Conservation (phyloP, 345 rosid genomes). For the Turritis glabra region DNA sequence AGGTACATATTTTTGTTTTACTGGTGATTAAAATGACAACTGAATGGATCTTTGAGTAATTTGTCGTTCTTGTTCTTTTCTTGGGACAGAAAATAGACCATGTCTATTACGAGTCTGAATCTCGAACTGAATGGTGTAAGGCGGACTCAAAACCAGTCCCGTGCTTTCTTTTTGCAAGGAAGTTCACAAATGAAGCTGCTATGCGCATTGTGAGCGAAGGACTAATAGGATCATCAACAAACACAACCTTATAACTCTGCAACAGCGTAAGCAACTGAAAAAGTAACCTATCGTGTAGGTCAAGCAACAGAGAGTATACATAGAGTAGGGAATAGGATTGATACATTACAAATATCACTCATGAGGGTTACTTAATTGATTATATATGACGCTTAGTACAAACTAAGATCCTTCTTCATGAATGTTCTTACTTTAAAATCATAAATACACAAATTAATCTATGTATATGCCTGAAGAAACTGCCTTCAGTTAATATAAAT, state of each 20-base stretch:
- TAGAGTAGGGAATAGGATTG: conserved; percentile 20
- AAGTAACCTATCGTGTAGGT: conserved; percentile 1
- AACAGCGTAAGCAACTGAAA: conserved; percentile 17
- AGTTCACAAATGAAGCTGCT: conserved; percentile 86
- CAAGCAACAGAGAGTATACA: conserved; percentile 10
- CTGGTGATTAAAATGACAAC: neutral
- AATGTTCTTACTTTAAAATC: neutral
- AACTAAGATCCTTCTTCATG: neutral
- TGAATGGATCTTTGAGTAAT: neutral
- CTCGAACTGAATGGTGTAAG: conserved; percentile 84
- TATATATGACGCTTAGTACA: neutral
- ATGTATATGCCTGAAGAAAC: neutral
- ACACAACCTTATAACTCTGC: conserved; percentile 30
- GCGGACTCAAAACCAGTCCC: conserved; percentile 49
- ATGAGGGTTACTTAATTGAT: neutral
- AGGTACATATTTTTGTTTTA: conserved; percentile 46
- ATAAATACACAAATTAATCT: no score
- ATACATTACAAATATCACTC: conserved; percentile 20
- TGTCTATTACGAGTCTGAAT: conserved; percentile 73
- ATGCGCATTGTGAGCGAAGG: conserved; percentile 79
- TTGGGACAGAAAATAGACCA: conserved; percentile 55
- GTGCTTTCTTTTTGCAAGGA: conserved; percentile 88
- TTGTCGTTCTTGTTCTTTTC: neutral
- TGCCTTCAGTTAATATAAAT: neutral
- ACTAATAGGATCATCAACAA: conserved; percentile 44